phyloP scores from a whole-genome alignment of 257 asterid species.

The Primulina tabacum region DNA sequence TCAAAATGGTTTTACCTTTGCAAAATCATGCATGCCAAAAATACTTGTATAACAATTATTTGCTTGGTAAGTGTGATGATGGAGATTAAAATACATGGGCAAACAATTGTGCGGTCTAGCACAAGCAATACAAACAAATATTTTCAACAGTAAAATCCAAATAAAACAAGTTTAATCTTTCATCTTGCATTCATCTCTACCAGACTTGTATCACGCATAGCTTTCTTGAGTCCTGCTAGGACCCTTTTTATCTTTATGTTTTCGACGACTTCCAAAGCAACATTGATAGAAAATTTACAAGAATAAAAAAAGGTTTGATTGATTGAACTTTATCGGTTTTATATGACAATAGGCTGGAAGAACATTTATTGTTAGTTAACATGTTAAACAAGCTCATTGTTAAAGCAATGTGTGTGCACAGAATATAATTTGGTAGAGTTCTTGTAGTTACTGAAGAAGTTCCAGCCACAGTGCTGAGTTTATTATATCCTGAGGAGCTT shows the following conservation, averaged over 20 bases:
- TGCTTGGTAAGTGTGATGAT: not conserved
- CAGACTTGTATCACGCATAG: not conserved
- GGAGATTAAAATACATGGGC: not conserved
- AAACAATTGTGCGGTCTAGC: conserved; percentile 2
- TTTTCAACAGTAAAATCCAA: not conserved
- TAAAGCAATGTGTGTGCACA: not conserved
- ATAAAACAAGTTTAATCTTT: not conserved
- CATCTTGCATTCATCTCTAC: not conserved
- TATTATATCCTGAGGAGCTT: not conserved
- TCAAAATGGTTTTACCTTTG: not conserved
- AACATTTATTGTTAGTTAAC: not conserved
- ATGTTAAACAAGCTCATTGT: not conserved
- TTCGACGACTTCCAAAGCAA: not conserved
- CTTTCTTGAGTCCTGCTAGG: not conserved
- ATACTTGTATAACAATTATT: not conserved
- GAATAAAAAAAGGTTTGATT: too few species aligned
- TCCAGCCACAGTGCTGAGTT: not conserved
- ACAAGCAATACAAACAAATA: not conserved
- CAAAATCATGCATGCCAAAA: not conserved
- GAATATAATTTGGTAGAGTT: not conserved
- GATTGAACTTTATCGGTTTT: too few species aligned
- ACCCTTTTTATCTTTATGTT: not conserved
- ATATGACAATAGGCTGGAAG: too few species aligned
- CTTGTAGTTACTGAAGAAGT: not conserved
- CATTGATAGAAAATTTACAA: not conserved